Percentiles rank a stretch among this genome's conserved stretches.
Conservation (phyloP, 495 filamentous ascomycete species). For the Cenococcum geophilum region DNA sequence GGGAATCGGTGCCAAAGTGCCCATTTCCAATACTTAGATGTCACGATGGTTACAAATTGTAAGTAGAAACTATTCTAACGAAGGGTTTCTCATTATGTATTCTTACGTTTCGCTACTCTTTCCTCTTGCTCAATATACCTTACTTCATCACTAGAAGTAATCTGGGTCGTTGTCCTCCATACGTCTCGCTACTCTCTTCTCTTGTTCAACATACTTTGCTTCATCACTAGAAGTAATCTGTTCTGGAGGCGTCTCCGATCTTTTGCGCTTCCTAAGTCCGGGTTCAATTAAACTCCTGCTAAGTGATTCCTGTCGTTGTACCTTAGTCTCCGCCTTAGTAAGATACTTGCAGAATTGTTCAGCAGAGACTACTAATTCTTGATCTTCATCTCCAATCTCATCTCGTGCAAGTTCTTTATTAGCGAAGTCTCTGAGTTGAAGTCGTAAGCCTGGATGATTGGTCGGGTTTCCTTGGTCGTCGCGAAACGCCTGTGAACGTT, state of each 20-base stretch:
- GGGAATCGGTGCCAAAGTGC: too few species aligned
- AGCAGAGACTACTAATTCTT: not conserved
- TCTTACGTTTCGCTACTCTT: too few species aligned
- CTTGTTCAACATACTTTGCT: too few species aligned
- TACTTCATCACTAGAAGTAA: constrained; percentile 11
- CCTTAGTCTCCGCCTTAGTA: not conserved
- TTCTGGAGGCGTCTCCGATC: too few species aligned
- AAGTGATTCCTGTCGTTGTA: not conserved
- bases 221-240: too few species aligned
- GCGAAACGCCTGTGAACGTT: constrained; percentile 20
- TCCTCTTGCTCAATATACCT: constrained; percentile 10
- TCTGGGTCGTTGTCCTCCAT: constrained; percentile 5
- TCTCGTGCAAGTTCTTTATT: constrained; percentile 14
- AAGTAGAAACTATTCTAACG: too few species aligned
- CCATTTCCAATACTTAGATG: too few species aligned
- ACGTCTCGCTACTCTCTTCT: constrained; percentile 5
- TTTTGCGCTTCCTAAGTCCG: too few species aligned
- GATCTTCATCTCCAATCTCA: not conserved
- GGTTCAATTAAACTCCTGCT: constrained; percentile 2
- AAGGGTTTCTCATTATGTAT: too few species aligned
- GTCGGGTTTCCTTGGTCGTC: constrained; percentile 26
- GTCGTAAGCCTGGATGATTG: constrained; percentile 26
- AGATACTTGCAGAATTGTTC: not conserved
- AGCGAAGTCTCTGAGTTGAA: constrained; percentile 24
- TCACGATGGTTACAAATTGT: too few species aligned